These are phyloP conservation scores for Cystobasidiaceae sp. DNA, from an alignment of 1,284 basidiomycete species.

Conservation along the genomic window DNA sequence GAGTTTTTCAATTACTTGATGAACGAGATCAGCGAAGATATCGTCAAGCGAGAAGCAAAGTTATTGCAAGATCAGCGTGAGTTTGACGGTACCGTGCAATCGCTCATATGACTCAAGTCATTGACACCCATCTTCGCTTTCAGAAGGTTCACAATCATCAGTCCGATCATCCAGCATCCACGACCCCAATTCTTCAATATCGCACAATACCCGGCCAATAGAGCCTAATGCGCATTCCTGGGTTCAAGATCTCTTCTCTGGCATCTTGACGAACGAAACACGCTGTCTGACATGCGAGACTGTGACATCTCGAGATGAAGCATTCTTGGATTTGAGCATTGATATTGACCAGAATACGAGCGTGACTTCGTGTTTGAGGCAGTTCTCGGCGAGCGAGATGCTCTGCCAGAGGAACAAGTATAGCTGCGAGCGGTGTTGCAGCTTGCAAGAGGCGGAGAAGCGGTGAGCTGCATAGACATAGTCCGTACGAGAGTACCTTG, in stretches of 20 bases:
- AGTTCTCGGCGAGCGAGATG: constrained; percentile 98
- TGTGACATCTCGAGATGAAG: constrained; percentile 91
- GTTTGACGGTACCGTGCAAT: neutral
- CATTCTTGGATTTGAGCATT: constrained; percentile 92
- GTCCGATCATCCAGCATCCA: neutral
- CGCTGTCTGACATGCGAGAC: constrained; percentile 95
- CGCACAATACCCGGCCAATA: neutral
- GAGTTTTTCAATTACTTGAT: constrained; percentile 94
- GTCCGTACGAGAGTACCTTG: no score
- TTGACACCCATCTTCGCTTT: no score
- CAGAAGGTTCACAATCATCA: constrained; percentile 5
- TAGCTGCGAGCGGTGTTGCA: constrained; percentile 94
- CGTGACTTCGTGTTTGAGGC: constrained; percentile 86
- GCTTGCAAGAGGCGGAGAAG: constrained; percentile 95
- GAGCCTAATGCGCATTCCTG: constrained; percentile 47
- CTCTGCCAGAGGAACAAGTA: constrained; percentile 97
- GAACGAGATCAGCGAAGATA: constrained; percentile 88
- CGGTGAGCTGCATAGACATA: constrained; percentile 58
- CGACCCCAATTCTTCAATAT: neutral
- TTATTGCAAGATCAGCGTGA: constrained; percentile 2
- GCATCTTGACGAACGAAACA: constrained; percentile 90
- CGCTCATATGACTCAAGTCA: no score
- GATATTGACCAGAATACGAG: constrained; percentile 97
- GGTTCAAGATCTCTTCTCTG: constrained; percentile 88
- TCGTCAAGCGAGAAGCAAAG: constrained; percentile 51